Base-by-base conservation (phyloP, 2,329 filamentous ascomycete species). In the Purpureocillium takamizusanense region DNA sequence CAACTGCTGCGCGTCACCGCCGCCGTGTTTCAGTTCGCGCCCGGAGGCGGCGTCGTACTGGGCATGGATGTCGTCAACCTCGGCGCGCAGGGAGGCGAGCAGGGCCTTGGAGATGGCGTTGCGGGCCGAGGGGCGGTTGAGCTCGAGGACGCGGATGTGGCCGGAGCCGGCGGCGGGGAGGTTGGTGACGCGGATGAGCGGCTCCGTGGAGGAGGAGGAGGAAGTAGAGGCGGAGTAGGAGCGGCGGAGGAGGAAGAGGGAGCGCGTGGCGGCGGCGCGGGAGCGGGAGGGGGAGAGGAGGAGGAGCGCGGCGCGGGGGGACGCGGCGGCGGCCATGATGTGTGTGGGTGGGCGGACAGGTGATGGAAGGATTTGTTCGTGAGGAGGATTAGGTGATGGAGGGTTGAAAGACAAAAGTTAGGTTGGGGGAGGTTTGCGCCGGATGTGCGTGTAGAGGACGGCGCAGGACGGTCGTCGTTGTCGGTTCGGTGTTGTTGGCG, bases 51-150 rank as follows among this genome's bases (percentile, higher is more conserved):
- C 54, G 16, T 71, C 72, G 49, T 82, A 81, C 52, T 81, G 75
- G 8, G 60, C 66, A 40, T 83, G 76, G 33, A 97, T 73, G 43
- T 74, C 72, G 51, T 86, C 75, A 40, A 97, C 71, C 53, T 95
- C 77, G 31, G 74, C 69, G 36, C 76, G 74, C 41, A 98, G 71
- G 35, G 82, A 74, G 4, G 76, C 63, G 37, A 98, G 74, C 29
- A 98, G 72, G 41, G 81, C 77, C 42, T 70, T 74, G 1, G 89
- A 97, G 55, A 98, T 85, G 48, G 92, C 92, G 62, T 98, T 98
- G 54, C 90, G 84, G 28, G 89, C 83, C 8, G 75, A 61, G 1
- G 88, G 88, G 4, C 88, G 76, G 65, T 95, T 92, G 48, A 98
- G 75, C 44, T 90, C 83, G 40, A 97, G 78, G 47, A 97, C 74